Evolutionary conservation across 2,329 filamentous ascomycete species (phyloP).

Genomic region (Diaporthe sp.): DNA sequence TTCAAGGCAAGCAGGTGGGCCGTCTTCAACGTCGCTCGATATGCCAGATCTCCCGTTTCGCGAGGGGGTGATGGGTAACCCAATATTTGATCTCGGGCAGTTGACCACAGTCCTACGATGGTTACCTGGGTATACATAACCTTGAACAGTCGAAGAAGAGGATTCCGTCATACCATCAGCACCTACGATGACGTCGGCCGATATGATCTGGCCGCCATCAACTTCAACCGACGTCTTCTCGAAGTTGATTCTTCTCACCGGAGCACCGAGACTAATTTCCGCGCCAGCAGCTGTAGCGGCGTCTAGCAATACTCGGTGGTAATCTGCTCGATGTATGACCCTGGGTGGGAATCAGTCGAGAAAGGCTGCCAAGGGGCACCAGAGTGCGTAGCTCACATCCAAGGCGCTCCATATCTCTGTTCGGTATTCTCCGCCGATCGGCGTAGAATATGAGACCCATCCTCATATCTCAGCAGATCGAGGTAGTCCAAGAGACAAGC

Average conservation of each 20-base stretch:
- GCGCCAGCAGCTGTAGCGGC: conserved; percentile 26
- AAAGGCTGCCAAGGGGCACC: background rate
- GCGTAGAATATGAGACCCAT: background rate
- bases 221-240: conserved; percentile 27
- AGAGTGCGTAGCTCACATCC: background rate
- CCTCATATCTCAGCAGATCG: background rate
- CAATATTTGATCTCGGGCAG: background rate
- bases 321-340: conserved; percentile 36
- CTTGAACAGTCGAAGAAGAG: background rate
- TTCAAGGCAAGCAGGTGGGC: conserved; percentile 25
- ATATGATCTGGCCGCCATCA: conserved; percentile 14
- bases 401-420: conserved; percentile 31
- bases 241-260: conserved; percentile 21
- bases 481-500: background rate
- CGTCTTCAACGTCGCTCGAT: conserved; percentile 11
- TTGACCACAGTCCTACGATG: conserved; percentile 8
- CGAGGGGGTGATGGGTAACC: background rate
- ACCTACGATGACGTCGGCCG: conserved; percentile 28
- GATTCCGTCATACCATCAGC: conserved; percentile 28
- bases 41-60: background rate
- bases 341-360: background rate
- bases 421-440: background rate
- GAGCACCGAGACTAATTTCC: conserved; percentile 20
- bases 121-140: conserved; percentile 10
- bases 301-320: conserved; percentile 30